A percentile compares a stretch with the other conserved stretches of the same genome.
Conservation (phyloP, 2,329 filamentous ascomycete genomes). For the Alternaria gansuensis region DNA sequence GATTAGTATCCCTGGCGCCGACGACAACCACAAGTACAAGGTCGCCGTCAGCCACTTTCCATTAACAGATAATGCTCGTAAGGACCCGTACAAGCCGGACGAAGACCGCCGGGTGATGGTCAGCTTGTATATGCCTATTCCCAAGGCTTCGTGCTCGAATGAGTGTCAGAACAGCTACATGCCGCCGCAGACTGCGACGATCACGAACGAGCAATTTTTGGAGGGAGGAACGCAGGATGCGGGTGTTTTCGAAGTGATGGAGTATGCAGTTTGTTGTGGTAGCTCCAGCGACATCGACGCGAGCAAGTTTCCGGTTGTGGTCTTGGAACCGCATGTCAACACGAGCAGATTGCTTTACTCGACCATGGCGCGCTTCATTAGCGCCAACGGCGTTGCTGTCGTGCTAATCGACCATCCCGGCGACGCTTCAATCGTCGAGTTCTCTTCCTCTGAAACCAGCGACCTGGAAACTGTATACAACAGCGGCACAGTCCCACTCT, state of each 20-base stretch:
- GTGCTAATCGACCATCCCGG: constrained; percentile 62
- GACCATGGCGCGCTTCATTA: constrained; percentile 57
- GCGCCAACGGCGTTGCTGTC: constrained; percentile 59
- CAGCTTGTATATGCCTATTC: constrained; percentile 38
- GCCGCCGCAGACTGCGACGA: constrained; percentile 27
- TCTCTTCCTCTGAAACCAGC: constrained; percentile 28
- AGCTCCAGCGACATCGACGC: constrained; percentile 17
- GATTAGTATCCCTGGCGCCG: constrained; percentile 27
- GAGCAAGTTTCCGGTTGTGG: constrained; percentile 35
- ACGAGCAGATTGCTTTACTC: constrained; percentile 57
- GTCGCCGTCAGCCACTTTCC: constrained; percentile 29
- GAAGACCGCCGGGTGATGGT: constrained; percentile 28
- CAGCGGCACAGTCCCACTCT: constrained; percentile 29
- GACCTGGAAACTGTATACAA: constrained; percentile 32
- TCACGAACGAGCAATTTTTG: constrained; percentile 37
- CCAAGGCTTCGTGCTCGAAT: constrained; percentile 17
- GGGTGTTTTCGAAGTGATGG: constrained; percentile 33
- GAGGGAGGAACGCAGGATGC: constrained; percentile 24
- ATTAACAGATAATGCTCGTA: constrained; percentile 15
- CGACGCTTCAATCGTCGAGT: constrained; percentile 58
- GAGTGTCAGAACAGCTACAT: constrained; percentile 36
- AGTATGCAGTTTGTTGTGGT: constrained; percentile 31
- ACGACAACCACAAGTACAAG: constrained; percentile 27
- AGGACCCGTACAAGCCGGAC: constrained; percentile 14
- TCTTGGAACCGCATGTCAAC: constrained; percentile 60